Evolutionary conservation across 805 yeast species (phyloP).

Genomic region (Zygosaccharomyces lentus): DNA sequence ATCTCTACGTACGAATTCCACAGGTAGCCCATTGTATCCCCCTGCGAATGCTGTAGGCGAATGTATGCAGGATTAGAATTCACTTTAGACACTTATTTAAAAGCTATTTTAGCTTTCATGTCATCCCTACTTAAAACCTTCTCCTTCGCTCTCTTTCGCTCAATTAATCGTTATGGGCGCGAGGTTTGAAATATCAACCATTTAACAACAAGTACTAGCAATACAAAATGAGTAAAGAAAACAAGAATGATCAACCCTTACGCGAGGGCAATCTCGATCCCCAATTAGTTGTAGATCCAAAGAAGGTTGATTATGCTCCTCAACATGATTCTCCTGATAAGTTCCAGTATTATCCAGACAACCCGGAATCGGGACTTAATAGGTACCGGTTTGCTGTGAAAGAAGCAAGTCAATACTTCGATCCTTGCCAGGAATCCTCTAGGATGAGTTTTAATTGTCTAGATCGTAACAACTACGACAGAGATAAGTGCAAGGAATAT

Average conservation of each 20-base stretch:
- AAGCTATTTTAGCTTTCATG: too few relatives aligned
- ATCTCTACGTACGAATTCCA: neutral
- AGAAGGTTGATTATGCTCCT: conserved; percentile 25
- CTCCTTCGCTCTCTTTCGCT: too few relatives aligned
- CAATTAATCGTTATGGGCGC: neutral
- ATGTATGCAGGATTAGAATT: neutral
- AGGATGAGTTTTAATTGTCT: conserved; percentile 83
- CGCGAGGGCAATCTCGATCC: conserved; percentile 6
- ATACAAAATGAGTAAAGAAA: neutral
- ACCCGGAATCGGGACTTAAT: conserved; percentile 69
- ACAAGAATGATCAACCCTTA: neutral
- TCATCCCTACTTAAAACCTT: too few relatives aligned
- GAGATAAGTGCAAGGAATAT: conserved; percentile 66
- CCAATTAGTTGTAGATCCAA: conserved; percentile 9
- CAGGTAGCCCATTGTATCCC: neutral
- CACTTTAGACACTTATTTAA: too few relatives aligned
- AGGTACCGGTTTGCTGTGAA: conserved; percentile 66
- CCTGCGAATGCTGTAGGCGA: too few relatives aligned
- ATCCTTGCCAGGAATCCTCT: conserved; percentile 88
- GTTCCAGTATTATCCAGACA: conserved; percentile 61
- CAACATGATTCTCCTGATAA: conserved; percentile 17
- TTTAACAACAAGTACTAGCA: neutral
- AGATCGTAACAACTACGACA: conserved; percentile 70
- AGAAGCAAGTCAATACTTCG: conserved; percentile 79
- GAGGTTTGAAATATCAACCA: neutral